Base-by-base conservation (phyloP, 331 rosid genomes). In the Telfairia occidentalis region DNA sequence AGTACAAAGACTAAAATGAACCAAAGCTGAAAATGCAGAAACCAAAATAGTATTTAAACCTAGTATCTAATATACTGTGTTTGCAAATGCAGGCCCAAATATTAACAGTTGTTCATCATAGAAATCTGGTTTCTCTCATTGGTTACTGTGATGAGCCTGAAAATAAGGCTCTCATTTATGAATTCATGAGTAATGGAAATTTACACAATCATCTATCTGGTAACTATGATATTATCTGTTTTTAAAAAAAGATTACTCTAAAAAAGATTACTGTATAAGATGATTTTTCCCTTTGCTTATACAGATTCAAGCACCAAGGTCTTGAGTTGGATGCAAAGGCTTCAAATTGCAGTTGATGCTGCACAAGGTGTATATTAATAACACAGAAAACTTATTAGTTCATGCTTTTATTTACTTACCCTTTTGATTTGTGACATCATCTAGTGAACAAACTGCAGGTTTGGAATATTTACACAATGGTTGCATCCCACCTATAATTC, bases 101-200 rank as follows among this genome's bases (percentile, higher is more conserved):
- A 64, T 52, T 83, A 15, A 55, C 76, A 64, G 52, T 78, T 43
- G 85, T 83, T 74, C 85, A 83, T 77, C 86, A 85, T 55, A 83
- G 67, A 73, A 80, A 83, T 78, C 71, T 81, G 66, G 78, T 60
- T 18, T 49, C 79, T 30, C 80, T 80, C 23, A 38, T 81, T 73
- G 89, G 84, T 48, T 84, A 89, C 60, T 87, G 95, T 66, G 79
- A 81, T 19, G 91, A 89, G 40, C 84, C 48, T 16, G 66, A 73
- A 42, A 75, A 82, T 21, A 76, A 66, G 26, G 90, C 85, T 21
- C 85, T 87, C 46, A 48, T 89, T 23, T 87, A 84, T 0, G 89
- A 89, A 78, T 87, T 78, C 81, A 84, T 89, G 89, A 80, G 86
- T 2, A 57, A 81, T 1, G 86, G 89, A 60, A 81, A 84, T 75